phyloP scores from a whole-genome alignment of 257 asterid genomes.

The Sherardia arvensis region DNA sequence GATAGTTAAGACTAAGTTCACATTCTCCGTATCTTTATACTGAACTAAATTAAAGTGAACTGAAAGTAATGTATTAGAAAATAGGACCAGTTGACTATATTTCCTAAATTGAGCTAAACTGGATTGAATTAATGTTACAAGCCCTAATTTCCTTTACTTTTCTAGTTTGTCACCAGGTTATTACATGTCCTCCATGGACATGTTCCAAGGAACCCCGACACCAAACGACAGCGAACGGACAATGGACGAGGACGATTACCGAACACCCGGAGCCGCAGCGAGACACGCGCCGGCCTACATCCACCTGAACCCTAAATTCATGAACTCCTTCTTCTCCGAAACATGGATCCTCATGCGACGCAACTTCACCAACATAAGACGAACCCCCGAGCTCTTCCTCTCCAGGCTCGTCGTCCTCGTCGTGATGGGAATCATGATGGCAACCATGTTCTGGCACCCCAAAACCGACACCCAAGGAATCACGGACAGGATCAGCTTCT shows the following conservation, averaged over 20 bases:
- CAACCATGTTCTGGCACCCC: slow-evolving; percentile 69
- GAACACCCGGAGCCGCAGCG: slow-evolving; percentile 33
- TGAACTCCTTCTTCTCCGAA: slow-evolving; percentile 63
- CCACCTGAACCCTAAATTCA: slow-evolving; percentile 47
- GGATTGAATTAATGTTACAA: background rate
- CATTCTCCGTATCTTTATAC: too few relatives aligned
- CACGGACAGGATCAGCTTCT: slow-evolving; percentile 66
- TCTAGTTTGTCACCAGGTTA: slow-evolving; percentile 45
- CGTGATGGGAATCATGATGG: slow-evolving; percentile 87
- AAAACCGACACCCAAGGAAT: slow-evolving; percentile 40
- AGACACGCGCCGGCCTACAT: slow-evolving; percentile 11
- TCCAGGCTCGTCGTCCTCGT: slow-evolving; percentile 66
- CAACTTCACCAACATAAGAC: slow-evolving; percentile 65
- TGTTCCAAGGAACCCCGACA: slow-evolving; percentile 52
- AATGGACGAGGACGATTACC: slow-evolving; percentile 66
- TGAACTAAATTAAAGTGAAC: too few relatives aligned
- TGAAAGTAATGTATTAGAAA: too few relatives aligned
- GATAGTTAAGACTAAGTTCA: too few relatives aligned
- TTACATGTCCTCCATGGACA: slow-evolving; percentile 51
- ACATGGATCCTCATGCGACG: slow-evolving; percentile 68
- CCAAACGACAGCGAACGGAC: slow-evolving; percentile 75
- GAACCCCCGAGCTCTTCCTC: slow-evolving; percentile 82
- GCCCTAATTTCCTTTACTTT: background rate
- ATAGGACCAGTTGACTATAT: too few relatives aligned
- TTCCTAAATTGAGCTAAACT: background rate